Evolutionary conservation across 345 rosid species (phyloP).

Genomic region (Hibiscus trionum): DNA sequence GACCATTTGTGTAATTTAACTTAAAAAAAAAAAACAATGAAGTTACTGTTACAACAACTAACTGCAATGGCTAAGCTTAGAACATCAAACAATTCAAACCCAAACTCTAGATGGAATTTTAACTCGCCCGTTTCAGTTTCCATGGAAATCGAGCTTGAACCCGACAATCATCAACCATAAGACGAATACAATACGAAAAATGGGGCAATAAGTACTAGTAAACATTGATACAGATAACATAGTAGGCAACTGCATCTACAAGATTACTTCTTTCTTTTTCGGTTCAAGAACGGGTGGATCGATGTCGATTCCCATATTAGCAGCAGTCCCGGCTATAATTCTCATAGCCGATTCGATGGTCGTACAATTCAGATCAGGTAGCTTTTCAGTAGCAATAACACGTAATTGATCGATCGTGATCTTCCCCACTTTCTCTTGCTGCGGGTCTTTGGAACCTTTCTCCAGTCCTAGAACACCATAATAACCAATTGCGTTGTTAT

Average conservation of each 20-base stretch:
- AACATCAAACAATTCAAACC: too few relatives aligned
- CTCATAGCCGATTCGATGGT: constrained; percentile 87
- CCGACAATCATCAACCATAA: too few relatives aligned
- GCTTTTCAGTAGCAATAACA: constrained; percentile 67
- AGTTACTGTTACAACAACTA: too few relatives aligned
- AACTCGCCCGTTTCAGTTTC: too few relatives aligned
- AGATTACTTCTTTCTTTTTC: constrained; percentile 38
- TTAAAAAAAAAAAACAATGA: too few relatives aligned
- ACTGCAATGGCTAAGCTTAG: too few relatives aligned
- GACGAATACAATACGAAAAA: neutral
- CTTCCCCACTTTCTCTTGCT: constrained; percentile 66
- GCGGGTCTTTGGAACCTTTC: constrained; percentile 76
- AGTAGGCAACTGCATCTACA: neutral
- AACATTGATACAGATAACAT: neutral
- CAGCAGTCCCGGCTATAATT: constrained; percentile 89
- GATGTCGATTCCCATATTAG: constrained; percentile 81
- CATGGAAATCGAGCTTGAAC: too few relatives aligned
- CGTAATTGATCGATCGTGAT: constrained; percentile 66
- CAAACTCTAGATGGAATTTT: too few relatives aligned
- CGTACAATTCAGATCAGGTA: constrained; percentile 72
- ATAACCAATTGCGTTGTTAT: neutral
- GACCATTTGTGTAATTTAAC: too few relatives aligned
- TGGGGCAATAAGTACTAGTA: neutral
- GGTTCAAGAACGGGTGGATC: constrained; percentile 89
- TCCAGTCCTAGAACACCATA: constrained; percentile 53